phyloP scores from a whole-genome alignment of 1,284 basidiomycete species.

The Microbotryum violaceum region DNA sequence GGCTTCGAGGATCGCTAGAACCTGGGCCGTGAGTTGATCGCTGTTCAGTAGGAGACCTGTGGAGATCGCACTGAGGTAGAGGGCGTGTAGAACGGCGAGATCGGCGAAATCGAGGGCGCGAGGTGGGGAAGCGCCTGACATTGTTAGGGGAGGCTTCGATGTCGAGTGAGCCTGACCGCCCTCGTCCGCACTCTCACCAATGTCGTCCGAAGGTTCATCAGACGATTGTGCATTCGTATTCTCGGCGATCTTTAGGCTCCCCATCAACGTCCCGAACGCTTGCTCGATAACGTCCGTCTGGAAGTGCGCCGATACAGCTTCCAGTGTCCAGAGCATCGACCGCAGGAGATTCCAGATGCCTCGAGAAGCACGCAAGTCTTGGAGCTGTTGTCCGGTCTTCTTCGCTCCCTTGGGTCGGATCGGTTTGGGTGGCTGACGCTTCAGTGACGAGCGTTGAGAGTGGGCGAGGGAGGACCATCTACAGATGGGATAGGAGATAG shows the following conservation, averaged over 20 bases:
- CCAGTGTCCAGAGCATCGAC: neutral
- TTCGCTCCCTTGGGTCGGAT: neutral
- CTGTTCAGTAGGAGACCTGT: neutral
- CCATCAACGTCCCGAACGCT: neutral
- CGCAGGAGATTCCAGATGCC: slow-evolving; percentile 3
- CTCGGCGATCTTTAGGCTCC: neutral
- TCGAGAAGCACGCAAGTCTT: neutral
- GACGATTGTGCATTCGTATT: neutral
- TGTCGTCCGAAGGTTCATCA: neutral
- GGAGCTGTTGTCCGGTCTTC: neutral
- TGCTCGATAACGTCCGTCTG: neutral
- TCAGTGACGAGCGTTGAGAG: neutral
- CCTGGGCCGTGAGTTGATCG: neutral
- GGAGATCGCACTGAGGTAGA: neutral
- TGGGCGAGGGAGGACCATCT: slow-evolving; percentile 3
- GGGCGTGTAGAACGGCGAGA: neutral
- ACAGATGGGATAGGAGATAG: neutral
- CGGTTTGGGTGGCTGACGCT: neutral
- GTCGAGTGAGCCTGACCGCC: too few relatives aligned
- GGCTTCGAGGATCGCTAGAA: slow-evolving; percentile 1
- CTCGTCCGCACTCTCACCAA: neutral
- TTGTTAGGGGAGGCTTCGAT: too few relatives aligned
- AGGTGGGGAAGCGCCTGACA: neutral
- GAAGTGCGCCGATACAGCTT: neutral
- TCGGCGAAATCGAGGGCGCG: neutral